Evolutionary conservation across 768 basidiomycete genomes (phyloP), one percentile per base, ranked within the genome.

Genomic region (Tricholoma terreum): DNA sequence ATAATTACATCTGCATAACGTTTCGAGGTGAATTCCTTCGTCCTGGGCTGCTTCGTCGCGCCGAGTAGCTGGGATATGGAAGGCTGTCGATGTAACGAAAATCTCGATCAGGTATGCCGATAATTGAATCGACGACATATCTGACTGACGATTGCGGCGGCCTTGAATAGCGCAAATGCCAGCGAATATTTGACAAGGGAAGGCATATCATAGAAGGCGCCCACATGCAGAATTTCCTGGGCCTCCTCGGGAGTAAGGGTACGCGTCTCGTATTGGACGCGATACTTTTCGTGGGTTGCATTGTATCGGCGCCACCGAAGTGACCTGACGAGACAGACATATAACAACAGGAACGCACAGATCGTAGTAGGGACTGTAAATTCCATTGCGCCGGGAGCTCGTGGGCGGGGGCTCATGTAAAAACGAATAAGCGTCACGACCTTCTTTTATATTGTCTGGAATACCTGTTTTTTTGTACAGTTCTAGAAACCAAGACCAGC

Each of bases 91-190:
- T 35, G 34, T 2, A 7, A 45, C 19, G 3, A 54, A 34, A 4
- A 33, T 24, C 24, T 27, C 24, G 6, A 6, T 27, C 24, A 27
- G 6, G 24, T 27, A 27, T 27, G 24, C 24, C 3, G 24, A 27
- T 6, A 27, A 22, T 45, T 4, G 24, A 15, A 48, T 22, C 35
- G 30, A n/a, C n/a, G n/a, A n/a, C n/a, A n/a, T n/a, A n/a, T n/a
- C 14, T 14, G 1, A 71, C 77, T 59, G 57, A 81, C 80, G 55
- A 80, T 73, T 1, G 62, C 77, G 63, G 79, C 82, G 3, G 81
- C 82, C 67, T 81, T 82, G 73, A 82, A 82, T 57, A 83, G 61
- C 3, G 81, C 82, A 63, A 83, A 80, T 1, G 77, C 67, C 31
- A 78, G 46, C 0, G 79, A 63, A 59, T 76, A 75, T 49, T 71